These are phyloP conservation scores for Aquilaria agallochum DNA, from an alignment of 441 rosid species.

Conservation along the genomic window DNA sequence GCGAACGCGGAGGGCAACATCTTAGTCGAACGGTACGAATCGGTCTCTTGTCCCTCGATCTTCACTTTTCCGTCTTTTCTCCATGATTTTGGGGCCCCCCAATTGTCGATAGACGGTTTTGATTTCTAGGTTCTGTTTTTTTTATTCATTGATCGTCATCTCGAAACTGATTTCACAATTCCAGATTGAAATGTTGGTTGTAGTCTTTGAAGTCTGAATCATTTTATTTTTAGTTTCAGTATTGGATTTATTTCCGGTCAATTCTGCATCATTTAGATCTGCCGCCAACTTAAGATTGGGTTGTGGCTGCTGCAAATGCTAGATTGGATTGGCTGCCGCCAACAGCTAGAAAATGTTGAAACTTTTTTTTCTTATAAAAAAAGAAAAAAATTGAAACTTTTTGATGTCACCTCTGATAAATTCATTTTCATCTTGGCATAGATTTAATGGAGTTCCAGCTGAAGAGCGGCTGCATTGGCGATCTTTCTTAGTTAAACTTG, in stretches of 20 bases:
- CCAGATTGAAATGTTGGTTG: no score
- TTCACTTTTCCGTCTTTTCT: neutral
- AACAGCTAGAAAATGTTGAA: no score
- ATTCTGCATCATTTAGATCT: neutral
- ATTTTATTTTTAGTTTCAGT: constrained; percentile 1
- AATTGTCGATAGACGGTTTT: neutral
- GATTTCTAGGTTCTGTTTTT: neutral
- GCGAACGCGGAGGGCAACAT: constrained; percentile 89
- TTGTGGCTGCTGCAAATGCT: no score
- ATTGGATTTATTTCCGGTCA: neutral
- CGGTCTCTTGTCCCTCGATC: constrained; percentile 6
- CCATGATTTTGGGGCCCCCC: neutral
- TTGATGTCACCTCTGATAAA: no score
- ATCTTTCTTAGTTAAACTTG: constrained; percentile 86
- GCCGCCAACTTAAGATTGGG: no score
- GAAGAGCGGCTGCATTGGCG: constrained; percentile 93
- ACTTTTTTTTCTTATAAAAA: no score
- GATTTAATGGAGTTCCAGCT: constrained; percentile 94
- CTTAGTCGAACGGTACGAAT: constrained; percentile 65
- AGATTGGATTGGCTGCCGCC: no score
- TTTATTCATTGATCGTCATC: neutral
- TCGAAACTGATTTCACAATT: no score
- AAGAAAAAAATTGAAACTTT: no score
- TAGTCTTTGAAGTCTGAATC: constrained; percentile 9
- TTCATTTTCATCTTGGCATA: constrained; percentile 22